Base-by-base conservation (phyloP, 2,329 filamentous ascomycete genomes). In the Phaeosphaeriaceae sp. region DNA sequence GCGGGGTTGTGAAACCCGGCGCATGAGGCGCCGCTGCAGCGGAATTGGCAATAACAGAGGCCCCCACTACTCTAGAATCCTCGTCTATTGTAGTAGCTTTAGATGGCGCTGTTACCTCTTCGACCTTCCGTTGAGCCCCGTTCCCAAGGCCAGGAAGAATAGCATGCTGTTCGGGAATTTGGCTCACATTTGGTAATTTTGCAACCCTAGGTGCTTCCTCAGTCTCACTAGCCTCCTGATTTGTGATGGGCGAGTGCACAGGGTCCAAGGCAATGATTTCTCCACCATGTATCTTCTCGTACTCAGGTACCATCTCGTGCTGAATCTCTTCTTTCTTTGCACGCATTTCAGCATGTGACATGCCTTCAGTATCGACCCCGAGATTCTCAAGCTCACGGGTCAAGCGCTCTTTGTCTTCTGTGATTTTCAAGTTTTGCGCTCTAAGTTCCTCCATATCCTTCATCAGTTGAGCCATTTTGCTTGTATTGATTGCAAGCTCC, bases 301-400 rank as follows among this genome's bases (percentile, higher is more conserved):
- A 41, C 4, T 52, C 54, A 8, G 56, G 53, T 9, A 56, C 60
- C 13, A 40, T 50, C 37, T 70, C 63, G 33, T 64, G 63, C 37
- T 70, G 63, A 20, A 74, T 72, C 50, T 74, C 72, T 21, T 70
- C 63, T 40, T 72, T 75, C 48, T 70, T 74, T 4, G 74, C 73
- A 49, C 77, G 73, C 18, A 81, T 67, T 42, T 77, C 72, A 18
- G 74, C 74, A 47, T 77, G 66, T 3, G 76, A 72, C 59, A 79
- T 72, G 3, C 76, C 77, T 42, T 77, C 73, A 1, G 78, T 78
- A 46, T 82, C 76, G 33, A 79, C 61, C 32, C 76, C 77, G 16
- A 83, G 69, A 42, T 64, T 66, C 50, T 78, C 75, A n/a, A 83
- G 68, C 56, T 83, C 80, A 26, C 75, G 70, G 4, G 77, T 63